Base-by-base conservation (phyloP, 495 filamentous ascomycete species). In the Aspergillus nidulans region DNA sequence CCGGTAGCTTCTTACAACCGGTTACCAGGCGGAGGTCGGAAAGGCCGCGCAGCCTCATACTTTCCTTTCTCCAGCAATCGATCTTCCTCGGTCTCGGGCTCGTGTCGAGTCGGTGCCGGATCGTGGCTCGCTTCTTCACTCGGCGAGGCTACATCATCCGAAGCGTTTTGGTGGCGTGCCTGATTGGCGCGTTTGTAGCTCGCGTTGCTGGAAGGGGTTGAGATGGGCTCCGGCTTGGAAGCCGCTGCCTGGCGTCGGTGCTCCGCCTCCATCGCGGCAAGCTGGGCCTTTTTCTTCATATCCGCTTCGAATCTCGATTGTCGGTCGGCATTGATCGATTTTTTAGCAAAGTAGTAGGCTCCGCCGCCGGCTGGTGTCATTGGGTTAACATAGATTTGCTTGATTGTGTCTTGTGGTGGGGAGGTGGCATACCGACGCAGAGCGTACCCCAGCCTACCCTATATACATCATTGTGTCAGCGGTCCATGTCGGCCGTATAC, bases 291-390 rank as follows among this genome's bases (percentile, higher is more conserved):
- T 67, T 81, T 81, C 66, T 80, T 79, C 38, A 82, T 72, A 43
- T 87, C 81, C 30, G 84, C 82, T 55, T 89, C 82, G 50, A 88
- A 84, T 59, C 89, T 81, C 49, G 81, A 70, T 26, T 81, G 78
- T 38, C 91, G 88, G 73, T 96, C 89, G 58, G 87, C 88, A 62
- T 97, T 92, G 78, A 98, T 92, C 69, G 85, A 87, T 60, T 85
- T 79, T 78, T 98, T 98, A 51, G 94, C 95, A 70, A 96, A 96
- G 76, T 90, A 90, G 80, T 98, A 98, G 58, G 94, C 91, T 49
- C 82, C 92, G 64, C 89, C 94, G 65, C 92, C 94, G 53, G 88
- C 87, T 91, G 65, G 40, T 12, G 26, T 47, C 26, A 24, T 6
- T 26, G 28, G 13, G 41, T 51, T 36, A 51, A 30, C 34, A 25